A percentile compares a stretch with the other conserved stretches of the same genome.
phyloP scores from a whole-genome alignment of 345 rosid species.

The Eucalyptus melliodora region DNA sequence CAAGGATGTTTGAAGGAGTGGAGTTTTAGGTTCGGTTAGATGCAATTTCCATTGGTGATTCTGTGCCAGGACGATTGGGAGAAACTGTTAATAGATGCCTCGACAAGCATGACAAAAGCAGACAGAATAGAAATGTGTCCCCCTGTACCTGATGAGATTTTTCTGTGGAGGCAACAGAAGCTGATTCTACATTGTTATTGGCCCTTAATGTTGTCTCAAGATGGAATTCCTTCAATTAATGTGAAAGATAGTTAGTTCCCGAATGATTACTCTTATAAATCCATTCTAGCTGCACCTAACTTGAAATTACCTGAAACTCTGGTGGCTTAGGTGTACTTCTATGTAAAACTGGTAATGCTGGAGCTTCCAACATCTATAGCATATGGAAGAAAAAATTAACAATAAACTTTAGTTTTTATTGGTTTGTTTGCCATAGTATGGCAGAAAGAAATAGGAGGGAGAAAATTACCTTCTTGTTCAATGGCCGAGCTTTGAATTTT shows the following conservation, averaged over 20 bases:
- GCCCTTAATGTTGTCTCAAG: slow-evolving; percentile 77
- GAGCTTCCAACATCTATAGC: slow-evolving; percentile 65
- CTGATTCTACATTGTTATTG: slow-evolving; percentile 64
- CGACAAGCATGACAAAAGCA: neutral
- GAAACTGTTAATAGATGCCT: neutral
- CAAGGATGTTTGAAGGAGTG: slow-evolving; percentile 67
- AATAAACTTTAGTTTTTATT: neutral
- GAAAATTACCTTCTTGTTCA: slow-evolving; percentile 76
- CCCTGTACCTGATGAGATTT: slow-evolving; percentile 47
- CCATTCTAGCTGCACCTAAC: neutral
- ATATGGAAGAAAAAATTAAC: neutral
- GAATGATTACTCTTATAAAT: neutral
- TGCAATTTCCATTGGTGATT: slow-evolving; percentile 45
- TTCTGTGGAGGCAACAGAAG: slow-evolving; percentile 73
- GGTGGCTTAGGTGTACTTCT: slow-evolving; percentile 75
- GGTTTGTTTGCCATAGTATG: neutral
- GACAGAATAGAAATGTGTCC: neutral
- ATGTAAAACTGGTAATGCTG: slow-evolving; percentile 41
- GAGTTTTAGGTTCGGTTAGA: slow-evolving; percentile 77
- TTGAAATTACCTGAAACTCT: slow-evolving; percentile 59
- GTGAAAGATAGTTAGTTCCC: neutral
- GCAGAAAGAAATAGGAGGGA: neutral
- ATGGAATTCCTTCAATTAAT: slow-evolving; percentile 66
- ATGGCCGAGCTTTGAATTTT: slow-evolving; percentile 93
- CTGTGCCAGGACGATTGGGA: slow-evolving; percentile 6